Evolutionary conservation across 2,329 filamentous ascomycete species (phyloP).

Genomic region (Biscogniauxia mediterranea): DNA sequence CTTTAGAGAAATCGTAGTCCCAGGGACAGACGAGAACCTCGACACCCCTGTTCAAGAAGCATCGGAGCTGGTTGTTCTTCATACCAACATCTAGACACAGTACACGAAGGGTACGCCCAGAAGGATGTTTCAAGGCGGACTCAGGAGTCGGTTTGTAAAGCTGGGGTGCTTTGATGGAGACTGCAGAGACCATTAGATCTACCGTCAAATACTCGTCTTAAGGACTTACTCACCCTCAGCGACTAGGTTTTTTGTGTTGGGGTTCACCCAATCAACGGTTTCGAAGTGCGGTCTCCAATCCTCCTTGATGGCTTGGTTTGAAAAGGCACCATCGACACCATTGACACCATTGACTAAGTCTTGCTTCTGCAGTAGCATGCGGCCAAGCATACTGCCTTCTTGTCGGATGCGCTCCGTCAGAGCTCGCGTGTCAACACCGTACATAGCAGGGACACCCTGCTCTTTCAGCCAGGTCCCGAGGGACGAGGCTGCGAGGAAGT

Average conservation of each 20-base stretch:
- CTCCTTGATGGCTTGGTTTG: conserved; percentile 38
- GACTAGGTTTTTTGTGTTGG: conserved; percentile 89
- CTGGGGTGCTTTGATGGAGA: conserved; percentile 84
- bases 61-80: conserved; percentile 97
- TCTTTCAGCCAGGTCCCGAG: conserved; percentile 95
- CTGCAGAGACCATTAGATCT: conserved; percentile 53
- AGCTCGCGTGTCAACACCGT: conserved; percentile 89
- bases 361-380: conserved; percentile 73
- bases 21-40: conserved; percentile 94
- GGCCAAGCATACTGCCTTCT: conserved; percentile 94
- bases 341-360: conserved; percentile 44
- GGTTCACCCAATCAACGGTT: conserved; percentile 82
- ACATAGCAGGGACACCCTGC: conserved; percentile 89
- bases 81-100: conserved; percentile 94
- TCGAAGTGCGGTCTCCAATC: conserved; percentile 65
- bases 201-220: conserved; percentile 16
- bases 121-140: conserved; percentile 78
- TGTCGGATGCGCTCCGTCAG: conserved; percentile 93
- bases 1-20: conserved; percentile 84
- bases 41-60: conserved; percentile 84
- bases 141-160: conserved; percentile 75
- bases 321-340: conserved; percentile 38
- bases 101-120: conserved; percentile 81
- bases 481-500: conserved; percentile 87
- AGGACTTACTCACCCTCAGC: conserved; percentile 73